Evolutionary conservation across 2,329 filamentous ascomycete genomes (phyloP).

Genomic region (Paracorniculantispora psalliotae): DNA sequence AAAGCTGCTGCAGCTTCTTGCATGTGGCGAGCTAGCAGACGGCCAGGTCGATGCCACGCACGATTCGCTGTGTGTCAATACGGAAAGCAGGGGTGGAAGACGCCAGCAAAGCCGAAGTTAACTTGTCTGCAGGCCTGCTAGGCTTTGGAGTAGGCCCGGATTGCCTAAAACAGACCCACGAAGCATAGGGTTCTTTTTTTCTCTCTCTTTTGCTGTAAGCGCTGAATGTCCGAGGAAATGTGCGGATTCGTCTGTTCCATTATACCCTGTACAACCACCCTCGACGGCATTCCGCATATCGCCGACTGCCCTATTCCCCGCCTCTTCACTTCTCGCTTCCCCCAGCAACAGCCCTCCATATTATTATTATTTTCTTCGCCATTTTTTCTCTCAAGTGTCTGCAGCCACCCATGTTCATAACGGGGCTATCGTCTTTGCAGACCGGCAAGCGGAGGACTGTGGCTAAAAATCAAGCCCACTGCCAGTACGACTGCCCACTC

Average conservation of each 20-base stretch:
- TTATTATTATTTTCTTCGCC: not conserved
- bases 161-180: conserved; percentile 3
- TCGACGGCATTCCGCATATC: not conserved
- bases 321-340: not conserved
- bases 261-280: not conserved
- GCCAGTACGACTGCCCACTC: conserved; percentile 3
- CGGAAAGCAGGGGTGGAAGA: not conserved
- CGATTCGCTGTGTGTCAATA: not conserved
- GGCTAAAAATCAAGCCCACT: not conserved
- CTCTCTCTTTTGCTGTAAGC: not conserved
- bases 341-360: not conserved
- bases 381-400: not conserved
- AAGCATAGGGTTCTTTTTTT: not conserved
- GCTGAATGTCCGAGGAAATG: not conserved
- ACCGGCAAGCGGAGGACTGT: not conserved
- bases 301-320: not conserved
- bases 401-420: not conserved
- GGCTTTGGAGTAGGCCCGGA: not conserved
- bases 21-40: not conserved
- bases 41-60: not conserved
- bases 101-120: not conserved
- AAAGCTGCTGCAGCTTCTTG: not conserved
- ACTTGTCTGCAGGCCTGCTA: not conserved
- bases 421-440: not conserved
- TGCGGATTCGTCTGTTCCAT: not conserved